Evolutionary conservation across 768 basidiomycete genomes (phyloP).

Genomic region (Leccinum disarticulatum): DNA sequence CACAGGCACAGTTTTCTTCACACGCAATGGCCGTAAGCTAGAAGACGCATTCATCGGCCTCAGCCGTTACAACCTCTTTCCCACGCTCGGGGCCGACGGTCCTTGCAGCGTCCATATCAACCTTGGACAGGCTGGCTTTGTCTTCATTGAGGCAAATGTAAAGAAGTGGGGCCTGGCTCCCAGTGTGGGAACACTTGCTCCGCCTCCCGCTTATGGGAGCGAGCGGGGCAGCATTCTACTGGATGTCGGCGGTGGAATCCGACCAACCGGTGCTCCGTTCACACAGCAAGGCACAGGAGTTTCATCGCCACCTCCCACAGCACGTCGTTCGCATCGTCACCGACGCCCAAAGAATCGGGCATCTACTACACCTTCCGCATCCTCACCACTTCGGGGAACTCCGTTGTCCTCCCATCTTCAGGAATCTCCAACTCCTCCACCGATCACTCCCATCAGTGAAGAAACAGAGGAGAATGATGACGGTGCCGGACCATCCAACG

Average conservation of each 20-base stretch:
- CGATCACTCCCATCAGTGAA: conserved; percentile 80
- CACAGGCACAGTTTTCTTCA: conserved; percentile 98
- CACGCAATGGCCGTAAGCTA: conserved; percentile 94
- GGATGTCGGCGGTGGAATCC: conserved; percentile 64
- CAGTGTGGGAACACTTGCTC: conserved; percentile 94
- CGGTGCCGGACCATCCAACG: conserved; percentile 52
- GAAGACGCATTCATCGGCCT: conserved; percentile 95
- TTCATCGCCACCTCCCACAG: conserved; percentile 43
- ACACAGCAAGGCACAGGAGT: conserved; percentile 46
- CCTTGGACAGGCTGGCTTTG: conserved; percentile 96
- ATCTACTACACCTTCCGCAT: conserved; percentile 42
- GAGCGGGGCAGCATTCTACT: conserved; percentile 95
- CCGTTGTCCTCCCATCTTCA: conserved; percentile 41
- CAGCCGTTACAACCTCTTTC: conserved; percentile 91
- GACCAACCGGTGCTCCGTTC: conserved; percentile 40
- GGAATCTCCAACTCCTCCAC: conserved; percentile 56
- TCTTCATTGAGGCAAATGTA: conserved; percentile 99
- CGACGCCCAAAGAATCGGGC: conserved; percentile 49
- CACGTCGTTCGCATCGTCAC: conserved; percentile 58
- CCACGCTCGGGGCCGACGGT: conserved; percentile 94
- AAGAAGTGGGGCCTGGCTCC: conserved; percentile 99
- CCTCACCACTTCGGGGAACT: conserved; percentile 66
- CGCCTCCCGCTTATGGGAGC: conserved; percentile 96
- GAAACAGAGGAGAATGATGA: conserved; percentile 49
- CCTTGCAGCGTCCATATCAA: conserved; percentile 97